phyloP scores from a whole-genome alignment of 352 stramenopile species.

The Phytophthora idaei region DNA sequence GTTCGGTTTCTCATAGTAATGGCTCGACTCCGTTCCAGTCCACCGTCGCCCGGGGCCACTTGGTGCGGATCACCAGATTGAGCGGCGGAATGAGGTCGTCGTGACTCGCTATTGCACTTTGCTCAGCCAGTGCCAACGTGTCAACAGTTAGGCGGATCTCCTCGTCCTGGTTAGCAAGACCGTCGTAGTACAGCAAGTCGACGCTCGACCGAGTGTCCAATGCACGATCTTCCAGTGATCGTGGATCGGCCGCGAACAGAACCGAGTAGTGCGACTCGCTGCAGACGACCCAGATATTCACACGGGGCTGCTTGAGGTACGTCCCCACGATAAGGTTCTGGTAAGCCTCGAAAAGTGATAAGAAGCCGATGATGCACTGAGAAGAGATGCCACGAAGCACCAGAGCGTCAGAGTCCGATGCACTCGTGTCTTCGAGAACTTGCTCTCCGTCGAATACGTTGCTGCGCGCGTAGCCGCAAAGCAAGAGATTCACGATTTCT shows the following conservation, averaged over 20 bases:
- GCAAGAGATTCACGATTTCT: constrained; percentile 97
- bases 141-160: constrained; percentile 72
- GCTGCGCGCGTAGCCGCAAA: constrained; percentile 91
- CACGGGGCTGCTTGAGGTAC: constrained; percentile 72
- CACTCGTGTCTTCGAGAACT: constrained; percentile 66
- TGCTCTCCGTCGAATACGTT: constrained; percentile 95
- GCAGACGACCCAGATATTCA: constrained; percentile 91
- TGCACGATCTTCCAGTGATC: constrained; percentile 31
- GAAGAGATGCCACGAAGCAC: constrained; percentile 74
- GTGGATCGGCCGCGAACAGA: constrained; percentile 61
- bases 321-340: constrained; percentile 87
- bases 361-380: constrained; percentile 76
- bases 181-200: constrained; percentile 91
- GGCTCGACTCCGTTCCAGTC: constrained; percentile 91
- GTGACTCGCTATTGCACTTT: constrained; percentile 37
- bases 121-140: constrained; percentile 33
- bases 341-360: constrained; percentile 93
- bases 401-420: constrained; percentile 62
- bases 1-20: constrained; percentile 58
- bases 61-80: constrained; percentile 90
- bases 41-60: constrained; percentile 77
- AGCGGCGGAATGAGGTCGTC: constrained; percentile 86
- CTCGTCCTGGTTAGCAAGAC: constrained; percentile 89
- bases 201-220: constrained; percentile 44
- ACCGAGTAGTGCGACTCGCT: constrained; percentile 94